phyloP scores from a whole-genome alignment of 2,329 filamentous ascomycete genomes.

The Fusarium clavum region DNA sequence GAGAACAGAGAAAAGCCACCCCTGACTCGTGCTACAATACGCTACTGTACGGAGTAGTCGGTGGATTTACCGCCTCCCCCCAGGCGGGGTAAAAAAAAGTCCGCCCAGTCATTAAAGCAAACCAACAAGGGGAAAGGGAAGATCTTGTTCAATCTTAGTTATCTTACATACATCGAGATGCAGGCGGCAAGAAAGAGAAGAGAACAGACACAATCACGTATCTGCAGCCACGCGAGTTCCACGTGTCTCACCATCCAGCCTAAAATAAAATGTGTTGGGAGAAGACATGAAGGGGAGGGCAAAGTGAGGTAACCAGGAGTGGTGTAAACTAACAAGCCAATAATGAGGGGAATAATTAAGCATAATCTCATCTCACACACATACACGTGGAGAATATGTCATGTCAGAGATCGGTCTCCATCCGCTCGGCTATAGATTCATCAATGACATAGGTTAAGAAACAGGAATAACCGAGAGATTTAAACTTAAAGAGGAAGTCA shows the following conservation, averaged over 20 bases:
- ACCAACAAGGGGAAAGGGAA: not conserved
- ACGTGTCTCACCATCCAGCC: conserved; percentile 10
- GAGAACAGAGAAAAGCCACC: not conserved
- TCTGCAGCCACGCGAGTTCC: conserved; percentile 15
- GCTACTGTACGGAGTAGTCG: not conserved
- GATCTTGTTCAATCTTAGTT: not conserved
- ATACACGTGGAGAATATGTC: conserved; percentile 16
- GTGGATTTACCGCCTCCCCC: not conserved
- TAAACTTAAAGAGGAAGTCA: conserved; percentile 11
- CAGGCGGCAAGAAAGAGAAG: not conserved
- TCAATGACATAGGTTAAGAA: conserved; percentile 14
- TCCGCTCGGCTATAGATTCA: conserved; percentile 1
- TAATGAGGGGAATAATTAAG: conserved; percentile 14
- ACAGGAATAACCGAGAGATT: conserved; percentile 4
- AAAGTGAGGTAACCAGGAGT: not conserved
- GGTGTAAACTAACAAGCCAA: not conserved
- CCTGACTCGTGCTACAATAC: not conserved
- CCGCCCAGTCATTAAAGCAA: not conserved
- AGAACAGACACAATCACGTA: not conserved
- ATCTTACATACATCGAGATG: not conserved
- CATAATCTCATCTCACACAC: conserved; percentile 3
- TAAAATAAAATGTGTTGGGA: conserved; percentile 4
- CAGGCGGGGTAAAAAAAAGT: not conserved
- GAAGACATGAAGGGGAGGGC: not conserved
- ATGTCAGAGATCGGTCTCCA: conserved; percentile 2